These are phyloP conservation scores for Annulohypoxylon maeteangense DNA, from an alignment of 495 filamentous ascomycete genomes.

Conservation along the genomic window DNA sequence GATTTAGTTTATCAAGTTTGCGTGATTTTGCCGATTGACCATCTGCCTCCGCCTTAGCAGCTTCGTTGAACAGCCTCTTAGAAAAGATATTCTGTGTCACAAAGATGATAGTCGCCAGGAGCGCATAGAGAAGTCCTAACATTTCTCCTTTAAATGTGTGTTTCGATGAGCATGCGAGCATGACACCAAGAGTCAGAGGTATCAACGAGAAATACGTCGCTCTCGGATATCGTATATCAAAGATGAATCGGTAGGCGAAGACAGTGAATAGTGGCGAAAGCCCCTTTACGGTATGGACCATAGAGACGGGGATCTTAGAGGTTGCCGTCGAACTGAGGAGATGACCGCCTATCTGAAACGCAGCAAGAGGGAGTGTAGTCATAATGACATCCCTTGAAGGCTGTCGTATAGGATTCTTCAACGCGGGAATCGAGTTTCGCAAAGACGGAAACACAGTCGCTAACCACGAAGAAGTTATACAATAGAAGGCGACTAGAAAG, in stretches of 20 bases:
- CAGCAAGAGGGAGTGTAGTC: constrained; percentile 87
- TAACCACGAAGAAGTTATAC: constrained; percentile 78
- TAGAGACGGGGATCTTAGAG: constrained; percentile 90
- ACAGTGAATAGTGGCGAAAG: constrained; percentile 97
- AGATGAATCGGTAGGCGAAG: constrained; percentile 88
- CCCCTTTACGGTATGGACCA: constrained; percentile 99
- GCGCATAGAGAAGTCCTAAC: constrained; percentile 85
- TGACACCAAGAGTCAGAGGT: constrained; percentile 90
- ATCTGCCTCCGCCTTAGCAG: constrained; percentile 80
- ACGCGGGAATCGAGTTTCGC: constrained; percentile 74
- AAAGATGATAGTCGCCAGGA: constrained; percentile 89
- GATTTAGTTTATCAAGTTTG: constrained; percentile 96
- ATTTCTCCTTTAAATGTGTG: constrained; percentile 79
- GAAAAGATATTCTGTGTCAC: constrained; percentile 99
- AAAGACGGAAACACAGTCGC: constrained; percentile 75
- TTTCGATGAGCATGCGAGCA: constrained; percentile 92
- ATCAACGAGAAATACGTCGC: constrained; percentile 94
- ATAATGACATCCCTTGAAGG: constrained; percentile 85
- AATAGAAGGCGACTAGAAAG: constrained; percentile 90
- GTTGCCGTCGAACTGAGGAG: constrained; percentile 94
- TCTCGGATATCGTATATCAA: constrained; percentile 84
- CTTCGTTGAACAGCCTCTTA: constrained; percentile 98
- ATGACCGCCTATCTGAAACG: constrained; percentile 94
- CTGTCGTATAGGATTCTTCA: constrained; percentile 82
- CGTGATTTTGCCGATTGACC: constrained; percentile 63